Evolutionary conservation across 139 green algal genomes (phyloP).

Genomic region (Chlamydomonas sp.): DNA sequence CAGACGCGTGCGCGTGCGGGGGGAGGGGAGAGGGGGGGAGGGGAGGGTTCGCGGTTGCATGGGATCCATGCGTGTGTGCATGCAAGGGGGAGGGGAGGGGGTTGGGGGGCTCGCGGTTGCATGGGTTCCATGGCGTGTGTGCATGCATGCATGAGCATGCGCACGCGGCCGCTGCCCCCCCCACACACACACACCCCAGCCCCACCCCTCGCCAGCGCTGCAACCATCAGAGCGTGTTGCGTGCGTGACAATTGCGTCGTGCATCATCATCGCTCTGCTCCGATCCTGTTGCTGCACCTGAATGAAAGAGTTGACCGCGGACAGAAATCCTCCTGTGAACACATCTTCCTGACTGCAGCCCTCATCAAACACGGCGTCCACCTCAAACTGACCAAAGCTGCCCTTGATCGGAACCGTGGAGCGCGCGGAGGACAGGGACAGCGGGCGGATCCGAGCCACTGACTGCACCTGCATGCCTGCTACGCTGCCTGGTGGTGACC

Average conservation of each 20-base stretch:
- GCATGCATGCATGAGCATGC: slow-evolving; percentile 7
- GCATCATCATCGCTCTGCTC: background rate
- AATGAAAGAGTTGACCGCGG: background rate
- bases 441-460: no score
- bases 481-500: no score
- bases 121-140: no score
- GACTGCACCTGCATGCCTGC: no score
- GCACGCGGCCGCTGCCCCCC: background rate
- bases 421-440: no score
- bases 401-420: slow-evolving; percentile 4
- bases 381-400: background rate
- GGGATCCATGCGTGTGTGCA: no score
- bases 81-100: no score
- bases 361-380: background rate
- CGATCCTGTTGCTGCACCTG: background rate
- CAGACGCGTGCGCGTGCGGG: no score
- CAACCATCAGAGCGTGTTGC: background rate
- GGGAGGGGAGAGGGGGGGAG: no score
- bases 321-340: background rate
- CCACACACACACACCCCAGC: background rate
- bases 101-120: no score
- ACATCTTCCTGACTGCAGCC: slow-evolving; percentile 1
- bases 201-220: background rate
- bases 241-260: background rate
- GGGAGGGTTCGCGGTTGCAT: no score